A percentile compares a stretch with the other conserved stretches of the same genome.
These are phyloP conservation scores for Lonicera japonica DNA, from an alignment of 129 eudicot species.

Conservation along the genomic window DNA sequence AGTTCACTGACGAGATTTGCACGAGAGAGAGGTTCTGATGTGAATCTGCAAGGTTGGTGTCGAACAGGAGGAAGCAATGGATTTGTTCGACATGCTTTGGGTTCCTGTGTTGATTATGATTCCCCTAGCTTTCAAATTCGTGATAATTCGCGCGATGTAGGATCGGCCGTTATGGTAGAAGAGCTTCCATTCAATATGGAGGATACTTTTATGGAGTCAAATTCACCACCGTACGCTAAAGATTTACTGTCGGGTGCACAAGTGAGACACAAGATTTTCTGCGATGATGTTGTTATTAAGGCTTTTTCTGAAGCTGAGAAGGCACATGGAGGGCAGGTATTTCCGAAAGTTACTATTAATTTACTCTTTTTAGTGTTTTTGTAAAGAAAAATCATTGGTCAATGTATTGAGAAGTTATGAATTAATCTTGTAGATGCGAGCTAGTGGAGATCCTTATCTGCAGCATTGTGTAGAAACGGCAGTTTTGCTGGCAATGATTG, in stretches of 20 bases:
- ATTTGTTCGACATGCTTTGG: slow-evolving; percentile 39
- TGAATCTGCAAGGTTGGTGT: slow-evolving; percentile 10
- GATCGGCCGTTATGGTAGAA: slow-evolving; percentile 19
- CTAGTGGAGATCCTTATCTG: slow-evolving; percentile 90
- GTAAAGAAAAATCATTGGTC: neutral
- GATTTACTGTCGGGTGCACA: slow-evolving; percentile 64
- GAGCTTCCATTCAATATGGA: slow-evolving; percentile 88
- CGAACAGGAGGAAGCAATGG: slow-evolving; percentile 42
- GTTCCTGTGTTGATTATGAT: slow-evolving; percentile 58
- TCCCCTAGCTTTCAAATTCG: slow-evolving; percentile 18
- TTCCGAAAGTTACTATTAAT: too few relatives aligned
- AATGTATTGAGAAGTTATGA: neutral
- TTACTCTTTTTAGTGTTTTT: neutral
- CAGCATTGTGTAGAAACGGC: slow-evolving; percentile 94
- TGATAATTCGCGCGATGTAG: slow-evolving; percentile 3
- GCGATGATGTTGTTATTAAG: slow-evolving; percentile 59
- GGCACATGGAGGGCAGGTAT: slow-evolving; percentile 67
- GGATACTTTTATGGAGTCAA: slow-evolving; percentile 34
- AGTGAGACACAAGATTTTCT: slow-evolving; percentile 50
- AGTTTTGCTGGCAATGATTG: slow-evolving; percentile 61
- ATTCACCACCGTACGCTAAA: slow-evolving; percentile 35
- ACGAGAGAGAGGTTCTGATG: slow-evolving; percentile 25
- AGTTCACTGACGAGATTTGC: slow-evolving; percentile 49
- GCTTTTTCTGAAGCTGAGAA: slow-evolving; percentile 88
- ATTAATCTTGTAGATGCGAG: slow-evolving; percentile 52